Conservation (phyloP, 805 yeast genomes). For the Candida lessepsii region DNA sequence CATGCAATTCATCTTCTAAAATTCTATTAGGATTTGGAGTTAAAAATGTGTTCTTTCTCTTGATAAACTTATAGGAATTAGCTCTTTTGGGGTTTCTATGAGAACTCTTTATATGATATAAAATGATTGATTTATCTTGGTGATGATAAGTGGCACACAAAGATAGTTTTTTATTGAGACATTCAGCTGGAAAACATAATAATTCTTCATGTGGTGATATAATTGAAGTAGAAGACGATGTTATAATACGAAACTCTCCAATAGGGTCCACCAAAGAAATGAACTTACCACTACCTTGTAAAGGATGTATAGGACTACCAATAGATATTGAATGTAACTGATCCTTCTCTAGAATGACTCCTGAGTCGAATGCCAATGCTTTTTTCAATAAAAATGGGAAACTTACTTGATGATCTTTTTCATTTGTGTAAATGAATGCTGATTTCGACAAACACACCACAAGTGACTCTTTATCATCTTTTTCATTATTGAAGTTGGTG, state of each 20-base stretch:
- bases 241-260: constrained; percentile 68
- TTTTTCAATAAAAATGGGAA: constrained; percentile 66
- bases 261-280: constrained; percentile 73
- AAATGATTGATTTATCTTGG: constrained; percentile 40
- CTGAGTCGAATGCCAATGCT: constrained; percentile 66
- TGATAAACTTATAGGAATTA: constrained; percentile 12
- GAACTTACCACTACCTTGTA: constrained; percentile 40
- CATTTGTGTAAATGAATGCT: constrained; percentile 65
- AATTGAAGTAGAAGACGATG: constrained; percentile 67
- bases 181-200: constrained; percentile 49
- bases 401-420: constrained; percentile 56
- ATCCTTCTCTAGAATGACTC: constrained; percentile 61
- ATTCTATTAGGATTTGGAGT: constrained; percentile 45
- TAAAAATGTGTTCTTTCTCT: constrained; percentile 25
- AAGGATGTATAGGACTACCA: constrained; percentile 15
- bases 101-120: constrained; percentile 56
- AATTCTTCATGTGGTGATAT: constrained; percentile 59
- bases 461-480: constrained; percentile 25
- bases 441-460: constrained; percentile 61
- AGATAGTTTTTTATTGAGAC: constrained; percentile 30
- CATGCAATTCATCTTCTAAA: constrained; percentile 37
- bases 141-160: constrained; percentile 59
- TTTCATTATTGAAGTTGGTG: constrained; percentile 41
- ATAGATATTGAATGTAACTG: constrained; percentile 15
- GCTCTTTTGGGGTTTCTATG: constrained; percentile 19